A percentile compares a stretch with the other conserved stretches of the same genome.
Conservation (phyloP, 257 asterid species). For the Scutellaria galericulata region DNA sequence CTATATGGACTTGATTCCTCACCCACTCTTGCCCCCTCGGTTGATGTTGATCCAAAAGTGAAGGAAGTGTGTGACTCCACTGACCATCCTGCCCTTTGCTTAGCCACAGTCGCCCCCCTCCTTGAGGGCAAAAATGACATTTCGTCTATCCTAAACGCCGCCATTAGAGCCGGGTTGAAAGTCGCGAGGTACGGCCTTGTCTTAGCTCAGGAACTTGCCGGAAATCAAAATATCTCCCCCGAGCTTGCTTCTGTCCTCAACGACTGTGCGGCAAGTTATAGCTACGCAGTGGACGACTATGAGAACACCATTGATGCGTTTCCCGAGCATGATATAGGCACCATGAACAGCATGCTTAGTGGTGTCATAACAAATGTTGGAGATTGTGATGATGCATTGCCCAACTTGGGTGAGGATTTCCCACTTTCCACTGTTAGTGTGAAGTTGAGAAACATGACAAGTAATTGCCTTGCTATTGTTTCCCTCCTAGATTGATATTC, state of each 20-base stretch:
- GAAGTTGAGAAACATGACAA: constrained; percentile 52
- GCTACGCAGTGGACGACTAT: constrained; percentile 36
- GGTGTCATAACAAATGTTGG: constrained; percentile 51
- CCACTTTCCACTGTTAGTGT: constrained; percentile 32
- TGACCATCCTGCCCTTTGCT: constrained; percentile 46
- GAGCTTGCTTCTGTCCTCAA: constrained; percentile 27
- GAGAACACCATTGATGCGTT: constrained; percentile 42
- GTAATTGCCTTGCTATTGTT: constrained; percentile 60
- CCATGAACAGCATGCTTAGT: constrained; percentile 59
- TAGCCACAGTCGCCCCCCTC: constrained; percentile 36
- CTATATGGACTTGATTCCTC: constrained; percentile 25
- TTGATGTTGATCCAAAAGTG: constrained; percentile 29
- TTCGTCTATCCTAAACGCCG: constrained; percentile 35
- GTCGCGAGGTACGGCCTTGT: constrained; percentile 29
- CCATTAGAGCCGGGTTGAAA: constrained; percentile 33
- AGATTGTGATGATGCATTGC: constrained; percentile 52
- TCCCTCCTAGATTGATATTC: constrained; percentile 36
- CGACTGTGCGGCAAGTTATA: constrained; percentile 41
- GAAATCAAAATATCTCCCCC: constrained; percentile 22
- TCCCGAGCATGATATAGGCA: constrained; percentile 40
- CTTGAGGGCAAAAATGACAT: constrained; percentile 41
- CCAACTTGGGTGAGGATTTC: constrained; percentile 24
- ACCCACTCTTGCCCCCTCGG: constrained; percentile 23
- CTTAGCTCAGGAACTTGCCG: constrained; percentile 28
- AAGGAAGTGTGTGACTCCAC: constrained; percentile 45